Base-by-base conservation (phyloP, 768 basidiomycete genomes). In the Erythrobasidium yunnanense region DNA sequence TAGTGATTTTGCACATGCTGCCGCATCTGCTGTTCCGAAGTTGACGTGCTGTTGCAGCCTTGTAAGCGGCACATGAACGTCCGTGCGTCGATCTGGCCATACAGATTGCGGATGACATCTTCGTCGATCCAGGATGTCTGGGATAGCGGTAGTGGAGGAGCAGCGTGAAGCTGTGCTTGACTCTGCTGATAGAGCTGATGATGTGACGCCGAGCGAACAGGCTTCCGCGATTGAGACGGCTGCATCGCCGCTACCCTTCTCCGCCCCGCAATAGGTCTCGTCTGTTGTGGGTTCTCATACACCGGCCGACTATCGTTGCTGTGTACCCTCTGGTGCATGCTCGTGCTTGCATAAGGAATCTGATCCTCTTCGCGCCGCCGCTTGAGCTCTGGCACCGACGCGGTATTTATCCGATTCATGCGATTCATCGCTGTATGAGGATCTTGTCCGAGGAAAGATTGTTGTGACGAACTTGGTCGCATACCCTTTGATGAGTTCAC, bases 321-420 rank as follows among this genome's bases (percentile, higher is more conserved):
- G 17, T 15, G 17, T 8, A 51, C 25, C 11, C 49, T 15, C 49
- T 13, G 13, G 49, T 51, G 38, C 38, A 42, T 11, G 38, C 38
- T n/a, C 38, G 38, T 42, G 38, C 38, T 42, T 11, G 11, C 11
- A 11, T 11, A 11, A 11, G 11, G 11, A n/a, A 11, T 7, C 6
- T 18, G 13, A 5, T 58, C 56, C 3, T 58, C 56, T 15, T 58
- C 56, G 35, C 60, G 18, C 32, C 60, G 42, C 32, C 60, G 60
- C 22, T 63, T 63, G 13, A 63, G 47, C 32, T 63, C 60, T 32
- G 60, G 60, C 2, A 35, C 29, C 13, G 60, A 63, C 2, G 49
- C 60, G 23, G 60, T 63, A 32, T 33, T 63, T 18, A 63, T 46
- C 17, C 49, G 46, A 29, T 38, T 23, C 6, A 63, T n/a, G 4